Conservation (phyloP, 495 filamentous ascomycete genomes). For the Pyrenula massariospora region DNA sequence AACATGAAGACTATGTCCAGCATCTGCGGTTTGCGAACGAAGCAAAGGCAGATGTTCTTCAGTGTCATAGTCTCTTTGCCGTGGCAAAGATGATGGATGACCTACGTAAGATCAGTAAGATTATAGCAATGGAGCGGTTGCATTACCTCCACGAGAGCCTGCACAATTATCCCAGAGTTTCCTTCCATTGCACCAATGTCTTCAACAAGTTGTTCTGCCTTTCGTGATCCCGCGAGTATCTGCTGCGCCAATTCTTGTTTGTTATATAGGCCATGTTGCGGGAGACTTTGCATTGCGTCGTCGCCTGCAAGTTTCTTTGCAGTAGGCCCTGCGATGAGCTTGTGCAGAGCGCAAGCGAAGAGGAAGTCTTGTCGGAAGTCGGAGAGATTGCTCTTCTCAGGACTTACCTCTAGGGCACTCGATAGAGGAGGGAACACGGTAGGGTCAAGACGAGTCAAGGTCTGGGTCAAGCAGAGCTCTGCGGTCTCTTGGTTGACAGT, state of each 20-base stretch:
- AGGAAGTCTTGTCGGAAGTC: constrained; percentile 86
- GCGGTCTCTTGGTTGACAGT: constrained; percentile 56
- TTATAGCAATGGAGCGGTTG: not conserved
- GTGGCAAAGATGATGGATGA: constrained; percentile 65
- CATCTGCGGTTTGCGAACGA: constrained; percentile 65
- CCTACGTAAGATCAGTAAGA: constrained; percentile 25
- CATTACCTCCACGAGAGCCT: constrained; percentile 64
- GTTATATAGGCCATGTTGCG: constrained; percentile 59
- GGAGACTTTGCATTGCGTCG: constrained; percentile 70
- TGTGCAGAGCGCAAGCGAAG: constrained; percentile 80
- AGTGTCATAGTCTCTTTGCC: constrained; percentile 86
- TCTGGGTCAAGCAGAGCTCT: constrained; percentile 71
- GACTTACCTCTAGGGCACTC: constrained; percentile 66
- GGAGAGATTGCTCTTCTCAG: constrained; percentile 59
- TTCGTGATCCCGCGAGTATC: constrained; percentile 59
- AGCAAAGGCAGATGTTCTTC: constrained; percentile 67
- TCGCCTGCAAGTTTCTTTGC: constrained; percentile 78
- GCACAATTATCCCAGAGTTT: constrained; percentile 81
- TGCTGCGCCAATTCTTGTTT: constrained; percentile 66
- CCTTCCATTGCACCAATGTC: constrained; percentile 91
- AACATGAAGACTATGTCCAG: constrained; percentile 84
- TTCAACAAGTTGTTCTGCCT: constrained; percentile 57
- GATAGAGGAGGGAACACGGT: constrained; percentile 73
- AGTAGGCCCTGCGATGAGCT: constrained; percentile 61
- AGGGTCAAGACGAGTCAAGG: constrained; percentile 61